Evolutionary conservation across 305 asterid species (phyloP).

Genomic region (Ajuga reptans): DNA sequence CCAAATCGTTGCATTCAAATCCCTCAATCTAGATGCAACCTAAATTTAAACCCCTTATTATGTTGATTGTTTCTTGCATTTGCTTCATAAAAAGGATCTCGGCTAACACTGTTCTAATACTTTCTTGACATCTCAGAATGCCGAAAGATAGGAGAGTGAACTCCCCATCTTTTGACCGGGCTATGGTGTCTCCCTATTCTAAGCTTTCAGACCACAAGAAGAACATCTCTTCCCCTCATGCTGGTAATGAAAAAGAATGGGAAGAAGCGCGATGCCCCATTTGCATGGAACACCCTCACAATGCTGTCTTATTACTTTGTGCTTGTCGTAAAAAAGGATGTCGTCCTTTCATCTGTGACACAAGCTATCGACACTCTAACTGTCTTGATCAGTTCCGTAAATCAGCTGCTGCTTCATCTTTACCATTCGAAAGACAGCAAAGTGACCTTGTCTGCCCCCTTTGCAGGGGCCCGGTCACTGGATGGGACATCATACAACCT

Average conservation of each 20-base stretch:
- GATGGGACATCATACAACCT: constrained; percentile 37
- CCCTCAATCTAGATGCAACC: neutral
- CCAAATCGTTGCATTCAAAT: too few relatives aligned
- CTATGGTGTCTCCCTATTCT: constrained; percentile 51
- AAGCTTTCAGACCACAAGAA: constrained; percentile 25
- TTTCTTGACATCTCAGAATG: constrained; percentile 35
- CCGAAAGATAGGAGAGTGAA: constrained; percentile 60
- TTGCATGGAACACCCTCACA: constrained; percentile 81
- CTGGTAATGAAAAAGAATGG: constrained; percentile 53
- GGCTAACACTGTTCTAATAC: constrained; percentile 6
- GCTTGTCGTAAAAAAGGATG: constrained; percentile 67
- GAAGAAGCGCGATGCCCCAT: constrained; percentile 68
- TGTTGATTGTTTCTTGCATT: neutral
- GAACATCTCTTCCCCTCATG: constrained; percentile 25
- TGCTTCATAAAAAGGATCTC: neutral
- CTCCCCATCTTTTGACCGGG: constrained; percentile 39
- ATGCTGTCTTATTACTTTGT: constrained; percentile 56
- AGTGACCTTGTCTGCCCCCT: constrained; percentile 58
- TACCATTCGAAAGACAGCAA: constrained; percentile 7
- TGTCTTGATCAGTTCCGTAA: constrained; percentile 64
- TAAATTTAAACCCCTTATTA: too few relatives aligned
- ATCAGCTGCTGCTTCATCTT: constrained; percentile 30
- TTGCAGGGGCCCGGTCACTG: constrained; percentile 55
- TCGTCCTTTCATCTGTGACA: constrained; percentile 69
- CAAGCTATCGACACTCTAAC: constrained; percentile 73